A percentile compares a stretch with the other conserved stretches of the same genome.
Evolutionary conservation across 352 stramenopile species (phyloP).

Genomic region (Phytopythium vexans): DNA sequence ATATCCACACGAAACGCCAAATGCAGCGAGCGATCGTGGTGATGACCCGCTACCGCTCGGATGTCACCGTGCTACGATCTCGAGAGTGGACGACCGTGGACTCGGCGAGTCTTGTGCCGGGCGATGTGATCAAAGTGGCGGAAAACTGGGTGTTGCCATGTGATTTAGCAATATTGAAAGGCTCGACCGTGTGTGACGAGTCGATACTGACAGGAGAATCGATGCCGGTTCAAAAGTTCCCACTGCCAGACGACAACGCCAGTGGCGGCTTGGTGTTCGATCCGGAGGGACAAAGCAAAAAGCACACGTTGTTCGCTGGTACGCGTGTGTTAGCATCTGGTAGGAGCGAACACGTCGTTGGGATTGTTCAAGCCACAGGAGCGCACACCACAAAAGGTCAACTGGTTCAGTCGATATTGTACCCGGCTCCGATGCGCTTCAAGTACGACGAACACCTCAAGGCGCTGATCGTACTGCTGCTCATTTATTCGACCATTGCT

Average conservation of each 20-base stretch:
- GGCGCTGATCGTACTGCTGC: conserved; percentile 48
- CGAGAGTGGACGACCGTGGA: conserved; percentile 25
- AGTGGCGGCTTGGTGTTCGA: conserved; percentile 28
- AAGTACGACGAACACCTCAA: conserved; percentile 81
- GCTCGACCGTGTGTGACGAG: conserved; percentile 39
- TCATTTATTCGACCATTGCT: conserved; percentile 48
- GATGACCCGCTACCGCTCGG: conserved; percentile 36
- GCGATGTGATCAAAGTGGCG: conserved; percentile 35
- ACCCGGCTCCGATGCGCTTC: conserved; percentile 67
- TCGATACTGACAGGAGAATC: conserved; percentile 46
- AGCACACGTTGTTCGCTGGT: conserved; percentile 69
- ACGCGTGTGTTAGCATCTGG: conserved; percentile 44
- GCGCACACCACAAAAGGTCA: conserved; percentile 64
- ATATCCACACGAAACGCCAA: conserved; percentile 32
- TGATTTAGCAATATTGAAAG: conserved; percentile 42
- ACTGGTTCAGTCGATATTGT: conserved; percentile 68
- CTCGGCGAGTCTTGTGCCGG: conserved; percentile 27
- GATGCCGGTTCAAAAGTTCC: conserved; percentile 65
- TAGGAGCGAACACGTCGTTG: conserved; percentile 38
- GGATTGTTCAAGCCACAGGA: conserved; percentile 56
- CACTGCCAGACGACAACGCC: conserved; percentile 30
- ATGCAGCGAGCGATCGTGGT: conserved; percentile 25
- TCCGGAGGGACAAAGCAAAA: conserved; percentile 32
- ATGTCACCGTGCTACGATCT: conserved; percentile 45
- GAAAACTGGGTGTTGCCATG: conserved; percentile 41